These are phyloP conservation scores for Clausena lansium DNA, from an alignment of 345 rosid species.

Conservation along the genomic window DNA sequence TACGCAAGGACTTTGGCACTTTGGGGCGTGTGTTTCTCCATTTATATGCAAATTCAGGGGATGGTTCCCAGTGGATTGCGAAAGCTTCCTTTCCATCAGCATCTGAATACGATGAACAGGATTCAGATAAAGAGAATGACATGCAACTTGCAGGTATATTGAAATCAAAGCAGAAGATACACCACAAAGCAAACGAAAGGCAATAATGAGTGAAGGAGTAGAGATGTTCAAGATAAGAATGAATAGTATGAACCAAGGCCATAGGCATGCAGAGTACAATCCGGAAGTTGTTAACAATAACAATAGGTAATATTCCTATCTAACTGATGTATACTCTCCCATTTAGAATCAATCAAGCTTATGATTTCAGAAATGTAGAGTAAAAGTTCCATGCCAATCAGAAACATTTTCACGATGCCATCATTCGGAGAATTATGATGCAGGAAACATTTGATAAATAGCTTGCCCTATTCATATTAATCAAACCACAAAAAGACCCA, in stretches of 20 bases:
- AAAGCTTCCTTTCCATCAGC: slow-evolving; percentile 71
- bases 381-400: background rate
- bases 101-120: slow-evolving; percentile 36
- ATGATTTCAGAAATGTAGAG: background rate
- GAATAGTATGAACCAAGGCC: background rate
- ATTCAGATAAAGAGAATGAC: slow-evolving; percentile 4
- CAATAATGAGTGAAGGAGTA: background rate
- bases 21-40: slow-evolving; percentile 67
- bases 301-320: background rate
- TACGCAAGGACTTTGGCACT: slow-evolving; percentile 77
- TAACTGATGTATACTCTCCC: background rate
- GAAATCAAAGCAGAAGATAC: background rate
- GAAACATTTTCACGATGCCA: background rate
- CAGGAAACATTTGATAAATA: background rate
- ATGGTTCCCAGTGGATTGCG: slow-evolving; percentile 96
- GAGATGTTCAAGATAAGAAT: background rate
- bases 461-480: background rate
- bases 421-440: background rate
- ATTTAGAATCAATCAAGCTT: background rate
- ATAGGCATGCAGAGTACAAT: background rate
- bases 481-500: background rate
- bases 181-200: background rate
- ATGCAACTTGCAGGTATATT: background rate
- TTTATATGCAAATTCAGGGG: slow-evolving; percentile 74
- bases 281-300: background rate